Base-by-base conservation (phyloP, 2,329 filamentous ascomycete species). In the Talaromyces sp. region DNA sequence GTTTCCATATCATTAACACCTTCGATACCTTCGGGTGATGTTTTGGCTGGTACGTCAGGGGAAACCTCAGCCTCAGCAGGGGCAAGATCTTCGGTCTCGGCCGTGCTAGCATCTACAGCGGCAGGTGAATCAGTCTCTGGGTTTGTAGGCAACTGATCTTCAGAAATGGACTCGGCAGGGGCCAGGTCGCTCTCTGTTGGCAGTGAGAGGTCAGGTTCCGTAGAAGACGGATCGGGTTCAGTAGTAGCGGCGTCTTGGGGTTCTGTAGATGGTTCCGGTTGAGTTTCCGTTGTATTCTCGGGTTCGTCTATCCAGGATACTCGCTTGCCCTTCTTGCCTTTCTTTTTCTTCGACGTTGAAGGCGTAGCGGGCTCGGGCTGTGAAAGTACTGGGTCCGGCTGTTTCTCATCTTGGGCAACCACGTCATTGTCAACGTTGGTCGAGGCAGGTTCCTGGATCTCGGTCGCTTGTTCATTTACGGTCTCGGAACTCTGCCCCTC, bases 321-420 rank as follows among this genome's bases (percentile, higher is more conserved):
- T 55, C 60, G 56, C 64, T 70, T 73, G 35, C 69, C 70, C 62
- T 79, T 81, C 69, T 80, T 80, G 10, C 69, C 69, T 62, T 76
- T 79, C 63, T 73, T 76, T 62, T 70, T 70, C 64, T 76, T 80
- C 60, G 72, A 75, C 64, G 70, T 38, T 58, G 41, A 73, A 9
- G 66, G 62, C 17, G 24, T 35, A 46, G 11, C 11, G 17, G 43
- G 43, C 43, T 46, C 43, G 3, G 43, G 27, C 9, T 52, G 21
- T n/a, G 29, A 43, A 14, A 29, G 14, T 50, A 57, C 58, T 19
- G 53, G 4, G 9, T 60, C 58, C 35, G 19, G 49, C 24, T 52
- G 24, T n/a, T 26, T 29, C 27, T 31, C 49, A 17, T 29, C 49
- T 29, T 52, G 49, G 17, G 49, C 8, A 27, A n/a, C 11, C 14